Evolutionary conservation across 495 filamentous ascomycete genomes (phyloP).

Genomic region (Aspergillus panamensis): DNA sequence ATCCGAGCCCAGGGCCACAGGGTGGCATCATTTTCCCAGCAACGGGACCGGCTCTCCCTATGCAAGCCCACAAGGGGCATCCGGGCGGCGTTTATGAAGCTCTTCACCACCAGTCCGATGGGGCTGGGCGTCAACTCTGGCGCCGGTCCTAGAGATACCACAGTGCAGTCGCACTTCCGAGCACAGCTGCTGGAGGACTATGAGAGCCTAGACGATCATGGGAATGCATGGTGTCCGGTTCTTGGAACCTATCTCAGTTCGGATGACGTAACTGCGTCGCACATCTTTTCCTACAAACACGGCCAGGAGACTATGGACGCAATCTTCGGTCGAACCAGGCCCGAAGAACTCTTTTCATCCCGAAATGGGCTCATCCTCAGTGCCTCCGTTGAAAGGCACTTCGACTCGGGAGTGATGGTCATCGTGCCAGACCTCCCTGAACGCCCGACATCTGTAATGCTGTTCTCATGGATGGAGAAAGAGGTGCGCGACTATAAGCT

Average conservation of each 20-base stretch:
- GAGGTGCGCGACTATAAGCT: conserved; percentile 18
- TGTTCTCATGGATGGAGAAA: conserved; percentile 6
- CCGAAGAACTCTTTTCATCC: conserved; percentile 14
- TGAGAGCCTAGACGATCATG: conserved; percentile 5
- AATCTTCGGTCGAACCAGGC: conserved; percentile 13
- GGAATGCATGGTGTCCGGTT: conserved; percentile 21
- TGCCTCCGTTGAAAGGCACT: conserved; percentile 7
- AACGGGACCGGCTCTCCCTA: not conserved
- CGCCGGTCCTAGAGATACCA: not conserved
- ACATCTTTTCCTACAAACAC: not conserved
- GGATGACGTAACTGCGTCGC: not conserved
- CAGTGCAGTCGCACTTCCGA: conserved; percentile 6
- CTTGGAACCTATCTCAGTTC: conserved; percentile 9
- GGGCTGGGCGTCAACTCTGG: not conserved
- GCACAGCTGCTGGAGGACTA: conserved; percentile 7
- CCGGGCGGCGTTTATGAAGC: not conserved
- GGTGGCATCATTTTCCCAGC: conserved; percentile 1
- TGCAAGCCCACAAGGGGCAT: not conserved
- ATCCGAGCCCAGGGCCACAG: conserved; percentile 7
- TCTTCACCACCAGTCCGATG: not conserved
- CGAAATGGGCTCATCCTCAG: conserved; percentile 16
- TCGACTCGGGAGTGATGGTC: conserved; percentile 18
- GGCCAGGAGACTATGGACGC: conserved; percentile 20
- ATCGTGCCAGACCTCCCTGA: conserved; percentile 23
- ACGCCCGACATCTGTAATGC: not conserved